Evolutionary conservation across 2,329 filamentous ascomycete species (phyloP).

Genomic region (Scedosporium aurantiacum): DNA sequence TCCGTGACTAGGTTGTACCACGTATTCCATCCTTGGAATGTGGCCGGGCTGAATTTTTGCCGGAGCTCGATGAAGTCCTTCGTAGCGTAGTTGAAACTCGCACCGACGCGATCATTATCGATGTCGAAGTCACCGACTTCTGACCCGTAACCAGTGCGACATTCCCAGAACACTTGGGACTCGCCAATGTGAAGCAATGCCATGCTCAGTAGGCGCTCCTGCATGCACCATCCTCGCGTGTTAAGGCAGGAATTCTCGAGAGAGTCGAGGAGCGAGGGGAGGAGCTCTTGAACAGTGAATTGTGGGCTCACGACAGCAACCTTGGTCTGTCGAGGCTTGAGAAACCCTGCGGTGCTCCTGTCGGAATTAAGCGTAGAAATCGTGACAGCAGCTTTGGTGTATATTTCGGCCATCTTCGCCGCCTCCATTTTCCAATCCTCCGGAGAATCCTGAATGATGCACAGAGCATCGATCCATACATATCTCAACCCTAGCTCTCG

Average conservation of each 20-base stretch:
- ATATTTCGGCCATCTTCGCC: not conserved
- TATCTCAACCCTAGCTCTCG: slow-evolving; percentile 12
- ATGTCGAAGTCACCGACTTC: not conserved
- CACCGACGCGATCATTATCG: not conserved
- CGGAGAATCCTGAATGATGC: slow-evolving; percentile 15
- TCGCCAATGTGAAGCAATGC: slow-evolving; percentile 5
- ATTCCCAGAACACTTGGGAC: slow-evolving; percentile 12
- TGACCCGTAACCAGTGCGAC: slow-evolving; percentile 6
- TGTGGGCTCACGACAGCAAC: not conserved
- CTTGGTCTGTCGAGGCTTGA: not conserved
- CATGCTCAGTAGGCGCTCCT: slow-evolving; percentile 7
- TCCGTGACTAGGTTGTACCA: slow-evolving; percentile 19
- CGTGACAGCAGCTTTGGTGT: not conserved
- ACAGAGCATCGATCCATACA: slow-evolving; percentile 20
- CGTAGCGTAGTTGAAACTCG: not conserved
- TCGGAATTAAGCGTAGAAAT: not conserved
- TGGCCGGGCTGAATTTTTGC: not conserved
- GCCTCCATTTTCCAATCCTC: slow-evolving; percentile 3
- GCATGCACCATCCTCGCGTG: slow-evolving; percentile 10
- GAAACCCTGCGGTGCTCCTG: not conserved
- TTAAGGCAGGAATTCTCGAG: slow-evolving; percentile 2
- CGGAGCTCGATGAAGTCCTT: not conserved
- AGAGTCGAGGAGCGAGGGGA: not conserved
- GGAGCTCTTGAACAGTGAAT: not conserved
- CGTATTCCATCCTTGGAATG: slow-evolving; percentile 8